A percentile compares a stretch with the other conserved stretches of the same genome.
Conservation (phyloP, 140 eudicot species). For the Oenanthe javanica region DNA sequence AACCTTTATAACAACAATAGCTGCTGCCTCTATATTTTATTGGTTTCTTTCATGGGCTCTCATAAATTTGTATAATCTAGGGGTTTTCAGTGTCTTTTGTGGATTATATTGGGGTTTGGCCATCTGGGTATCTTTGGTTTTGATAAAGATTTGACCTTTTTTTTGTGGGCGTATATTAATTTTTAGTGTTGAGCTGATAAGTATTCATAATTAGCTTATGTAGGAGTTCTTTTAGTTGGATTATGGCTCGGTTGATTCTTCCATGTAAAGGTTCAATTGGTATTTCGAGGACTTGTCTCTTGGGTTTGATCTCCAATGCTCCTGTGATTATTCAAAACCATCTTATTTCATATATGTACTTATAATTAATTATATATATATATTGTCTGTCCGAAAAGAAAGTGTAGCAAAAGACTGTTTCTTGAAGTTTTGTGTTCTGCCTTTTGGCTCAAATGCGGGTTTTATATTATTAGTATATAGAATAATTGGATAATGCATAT, state of each 20-base stretch:
- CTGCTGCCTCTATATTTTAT: constrained; percentile 10
- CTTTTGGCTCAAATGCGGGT: background rate
- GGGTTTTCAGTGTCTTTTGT: constrained; percentile 16
- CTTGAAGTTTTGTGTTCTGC: background rate
- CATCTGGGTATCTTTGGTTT: constrained; percentile 20
- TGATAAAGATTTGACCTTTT: constrained; percentile 11
- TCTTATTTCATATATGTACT: background rate
- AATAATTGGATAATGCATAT: background rate
- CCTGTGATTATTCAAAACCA: constrained; percentile 66
- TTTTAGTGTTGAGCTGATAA: constrained; percentile 16
- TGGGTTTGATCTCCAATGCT: constrained; percentile 81
- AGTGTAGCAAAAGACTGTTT: background rate
- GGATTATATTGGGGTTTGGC: constrained; percentile 20
- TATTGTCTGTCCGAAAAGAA: background rate
- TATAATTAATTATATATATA: background rate
- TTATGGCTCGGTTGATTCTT: constrained; percentile 92
- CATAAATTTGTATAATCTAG: constrained; percentile 12
- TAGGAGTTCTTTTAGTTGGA: constrained; percentile 22
- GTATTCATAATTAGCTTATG: background rate
- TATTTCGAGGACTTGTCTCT: constrained; percentile 63
- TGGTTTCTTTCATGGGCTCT: constrained; percentile 1
- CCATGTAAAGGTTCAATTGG: constrained; percentile 69
- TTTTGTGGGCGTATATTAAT: constrained; percentile 17
- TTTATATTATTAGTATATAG: background rate
- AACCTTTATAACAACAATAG: background rate